Base-by-base conservation (phyloP, 78 protist genomes). In the Capsaspora owczarzaki region DNA sequence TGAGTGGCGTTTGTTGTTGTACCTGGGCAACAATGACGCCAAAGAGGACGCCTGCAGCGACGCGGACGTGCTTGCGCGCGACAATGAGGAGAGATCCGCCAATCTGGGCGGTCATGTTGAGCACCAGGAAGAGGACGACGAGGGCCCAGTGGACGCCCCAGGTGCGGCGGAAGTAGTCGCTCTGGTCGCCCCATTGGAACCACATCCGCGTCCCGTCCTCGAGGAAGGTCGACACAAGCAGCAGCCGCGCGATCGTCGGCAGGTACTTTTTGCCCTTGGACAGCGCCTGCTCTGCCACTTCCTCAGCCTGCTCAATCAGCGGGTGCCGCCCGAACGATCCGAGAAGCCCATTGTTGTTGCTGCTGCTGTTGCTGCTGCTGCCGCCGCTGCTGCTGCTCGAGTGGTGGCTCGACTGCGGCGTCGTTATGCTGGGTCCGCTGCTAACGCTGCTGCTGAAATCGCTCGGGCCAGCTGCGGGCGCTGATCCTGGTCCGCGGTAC, bases 191-290 rank as follows among this genome's bases (percentile, higher is more conserved):
- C 82, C 82, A 79, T 29, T 79, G 74, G 6, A 51, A 44, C 46
- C 10, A 41, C 82, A 79, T 63, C 19, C 82, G 66, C 66, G 41
- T 16, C n/a, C 82, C 82, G 60, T 79, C 82, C 70, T 79, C 82
- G n/a, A 79, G n/a, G 75, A 79, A 79, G 10, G 82, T 79, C 33
- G 82, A 40, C 70, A 66, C 74, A n/a, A 79, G 51, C 35, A 79
- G 29, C 19, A 79, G 42, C n/a, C 82, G 72, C 20, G 47, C 82
- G 5, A 79, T 33, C 31, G 25, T 20, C 27, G 81, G 81, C 66
- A 78, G 40, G 23, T 31, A 25, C 71, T 63, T 63, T 16, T 16
- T 49, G n/a, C n/a, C n/a, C n/a, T n/a, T n/a, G n/a, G n/a, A n/a
- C n/a, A n/a, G n/a, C n/a, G n/a, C n/a, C n/a, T n/a, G n/a, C n/a